Base-by-base conservation (phyloP, 768 basidiomycete genomes). In the Suillus weaverae region DNA sequence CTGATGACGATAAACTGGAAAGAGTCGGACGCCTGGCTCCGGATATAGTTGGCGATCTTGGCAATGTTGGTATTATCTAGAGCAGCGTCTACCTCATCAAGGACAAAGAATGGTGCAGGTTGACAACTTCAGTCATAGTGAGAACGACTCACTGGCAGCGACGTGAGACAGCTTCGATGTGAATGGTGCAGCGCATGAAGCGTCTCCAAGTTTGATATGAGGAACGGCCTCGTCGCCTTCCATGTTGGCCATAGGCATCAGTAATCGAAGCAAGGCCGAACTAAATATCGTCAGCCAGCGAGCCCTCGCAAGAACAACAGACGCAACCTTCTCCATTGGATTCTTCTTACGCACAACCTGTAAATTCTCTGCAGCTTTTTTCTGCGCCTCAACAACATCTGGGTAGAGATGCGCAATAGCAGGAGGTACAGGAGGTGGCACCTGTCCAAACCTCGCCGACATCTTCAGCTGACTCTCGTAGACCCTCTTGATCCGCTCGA, bases 1-100 rank as follows among this genome's bases (percentile, higher is more conserved):
- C 94, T 95, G 81, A 99, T 99, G 63, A 99, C 96, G 64, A 99
- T 87, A 76, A 98, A 99, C 75, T 98, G 96, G 84, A 98, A 97
- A 1, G 81, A 76, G 53, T 89, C 86, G 0, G 93, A 93, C 3
- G 95, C 89, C 68, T 96, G 94, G 14, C 84, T 79, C 3, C 91
- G 86, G 69, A 97, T 95, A 73, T 98, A 99, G 68, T 92, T 91
- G 14, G 97, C 97, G 39, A 99, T 88, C 74, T 95, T 94, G 43
- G 94, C 92, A 4, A 98, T 96, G 69, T 99, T 99, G n/a, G 95
- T 97, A 74, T 98, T 97, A 79, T 99, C 97, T 44, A 99, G 83
- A 0, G 97, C 97, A 13, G 97, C 97, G 69, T 99, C 97, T 32
- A 97, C 95, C 77, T 99, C 97, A 72, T 99, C 97, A n/a, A 99